Percentiles rank a stretch among this genome's conserved stretches.
Conservation (phyloP, 1,284 basidiomycete species). For the Trichosporon sp. region DNA sequence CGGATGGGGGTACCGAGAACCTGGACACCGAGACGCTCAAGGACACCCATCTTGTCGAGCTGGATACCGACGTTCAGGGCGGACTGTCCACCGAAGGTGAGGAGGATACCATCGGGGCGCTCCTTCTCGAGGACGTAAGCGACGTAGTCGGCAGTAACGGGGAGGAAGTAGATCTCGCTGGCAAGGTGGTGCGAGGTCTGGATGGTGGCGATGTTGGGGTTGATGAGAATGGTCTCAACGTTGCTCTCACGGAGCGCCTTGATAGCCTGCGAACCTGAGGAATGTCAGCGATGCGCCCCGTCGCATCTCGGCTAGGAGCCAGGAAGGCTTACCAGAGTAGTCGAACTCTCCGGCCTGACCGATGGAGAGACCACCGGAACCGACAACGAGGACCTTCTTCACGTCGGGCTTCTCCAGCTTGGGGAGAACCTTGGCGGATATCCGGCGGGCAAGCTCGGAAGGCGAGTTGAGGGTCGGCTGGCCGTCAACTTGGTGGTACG, state of each 20-base stretch:
- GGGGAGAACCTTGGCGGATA: constrained; percentile 85
- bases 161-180: constrained; percentile 95
- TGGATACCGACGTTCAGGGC: constrained; percentile 98
- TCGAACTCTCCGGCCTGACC: constrained; percentile 99
- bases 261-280: constrained; percentile 81
- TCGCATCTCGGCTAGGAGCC: background rate
- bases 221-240: constrained; percentile 91
- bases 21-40: constrained; percentile 90
- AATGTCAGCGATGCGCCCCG: background rate
- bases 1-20: constrained; percentile 95
- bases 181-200: constrained; percentile 96
- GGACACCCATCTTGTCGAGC: constrained; percentile 95
- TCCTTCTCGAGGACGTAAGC: constrained; percentile 99
- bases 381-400: constrained; percentile 93
- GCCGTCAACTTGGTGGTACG: constrained; percentile 66
- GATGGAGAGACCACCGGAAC: constrained; percentile 93
- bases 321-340: constrained; percentile 72
- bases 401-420: constrained; percentile 80
- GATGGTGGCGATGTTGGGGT: constrained; percentile 97
- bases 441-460: constrained; percentile 84
- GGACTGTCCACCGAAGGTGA: constrained; percentile 98
- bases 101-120: constrained; percentile 91
- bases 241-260: constrained; percentile 97
- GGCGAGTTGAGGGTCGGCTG: constrained; percentile 86
- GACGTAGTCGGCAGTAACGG: constrained; percentile 95